Evolutionary conservation across 495 filamentous ascomycete species (phyloP).

Genomic region (Penicillium goetzii): DNA sequence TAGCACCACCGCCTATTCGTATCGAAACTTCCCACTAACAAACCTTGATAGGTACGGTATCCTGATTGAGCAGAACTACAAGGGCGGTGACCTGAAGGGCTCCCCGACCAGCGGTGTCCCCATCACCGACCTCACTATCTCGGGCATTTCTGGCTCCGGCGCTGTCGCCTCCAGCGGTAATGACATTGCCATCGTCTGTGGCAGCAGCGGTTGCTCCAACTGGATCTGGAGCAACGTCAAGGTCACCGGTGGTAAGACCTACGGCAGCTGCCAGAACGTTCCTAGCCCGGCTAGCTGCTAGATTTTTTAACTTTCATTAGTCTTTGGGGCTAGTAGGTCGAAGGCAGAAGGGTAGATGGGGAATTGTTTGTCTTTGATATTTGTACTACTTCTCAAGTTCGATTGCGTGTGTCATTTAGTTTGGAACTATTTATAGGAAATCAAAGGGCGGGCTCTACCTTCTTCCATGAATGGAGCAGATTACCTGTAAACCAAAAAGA

Average conservation of each 20-base stretch:
- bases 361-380: neutral
- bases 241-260: slow-evolving; percentile 53
- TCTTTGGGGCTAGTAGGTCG: neutral
- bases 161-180: slow-evolving; percentile 43
- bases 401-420: neutral
- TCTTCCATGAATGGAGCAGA: neutral
- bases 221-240: slow-evolving; percentile 53
- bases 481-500: too few relatives aligned
- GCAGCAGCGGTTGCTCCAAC: slow-evolving; percentile 37
- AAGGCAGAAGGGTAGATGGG: neutral
- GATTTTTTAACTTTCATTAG: neutral
- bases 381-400: neutral
- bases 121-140: slow-evolving; percentile 56
- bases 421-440: neutral
- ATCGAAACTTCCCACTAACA: slow-evolving; percentile 1
- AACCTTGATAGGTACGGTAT: slow-evolving; percentile 53
- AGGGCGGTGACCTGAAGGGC: slow-evolving; percentile 55
- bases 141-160: slow-evolving; percentile 48
- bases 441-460: neutral
- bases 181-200: slow-evolving; percentile 58
- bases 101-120: slow-evolving; percentile 58
- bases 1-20: neutral
- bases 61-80: slow-evolving; percentile 66
- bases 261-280: slow-evolving; percentile 44
- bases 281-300: slow-evolving; percentile 45